Evolutionary conservation across 495 filamentous ascomycete genomes (phyloP).

Genomic region (Penicillium egyptiacum): DNA sequence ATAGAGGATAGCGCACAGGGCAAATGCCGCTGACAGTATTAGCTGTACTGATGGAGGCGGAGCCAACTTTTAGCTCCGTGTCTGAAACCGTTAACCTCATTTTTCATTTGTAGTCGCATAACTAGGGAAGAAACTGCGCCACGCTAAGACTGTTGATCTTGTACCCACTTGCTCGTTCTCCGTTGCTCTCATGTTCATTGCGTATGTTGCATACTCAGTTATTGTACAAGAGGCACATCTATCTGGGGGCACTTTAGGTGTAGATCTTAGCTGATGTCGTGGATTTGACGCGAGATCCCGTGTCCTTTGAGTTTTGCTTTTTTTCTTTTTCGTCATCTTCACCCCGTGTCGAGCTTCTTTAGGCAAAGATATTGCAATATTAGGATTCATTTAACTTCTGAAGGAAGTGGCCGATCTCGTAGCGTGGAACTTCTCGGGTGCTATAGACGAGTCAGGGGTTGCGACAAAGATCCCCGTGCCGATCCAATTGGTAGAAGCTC

Average conservation of each 20-base stretch:
- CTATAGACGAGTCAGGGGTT: constrained; percentile 20
- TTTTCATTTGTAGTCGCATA: too few species aligned
- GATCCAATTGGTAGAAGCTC: constrained; percentile 12
- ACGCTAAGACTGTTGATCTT: background rate
- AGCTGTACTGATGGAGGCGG: too few species aligned
- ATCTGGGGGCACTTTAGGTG: background rate
- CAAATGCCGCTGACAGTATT: too few species aligned
- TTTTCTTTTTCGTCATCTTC: background rate
- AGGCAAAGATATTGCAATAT: background rate
- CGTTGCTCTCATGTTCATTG: background rate
- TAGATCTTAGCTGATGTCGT: background rate
- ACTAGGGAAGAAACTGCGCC: background rate
- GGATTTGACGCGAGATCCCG: background rate
- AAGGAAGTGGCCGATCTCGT: background rate
- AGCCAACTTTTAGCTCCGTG: too few species aligned
- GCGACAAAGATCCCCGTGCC: constrained; percentile 22
- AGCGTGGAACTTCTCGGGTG: background rate
- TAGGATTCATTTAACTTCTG: background rate
- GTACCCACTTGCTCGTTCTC: background rate
- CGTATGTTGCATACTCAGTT: too few species aligned
- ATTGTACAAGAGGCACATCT: too few species aligned
- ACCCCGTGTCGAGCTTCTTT: background rate
- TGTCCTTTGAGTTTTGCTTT: constrained; percentile 2
- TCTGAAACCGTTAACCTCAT: too few species aligned
- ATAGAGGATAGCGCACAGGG: too few species aligned